A percentile compares a stretch with the other conserved stretches of the same genome.
Conservation (phyloP, 2,329 filamentous ascomycete genomes). For the Chaetothyriales sp. region DNA sequence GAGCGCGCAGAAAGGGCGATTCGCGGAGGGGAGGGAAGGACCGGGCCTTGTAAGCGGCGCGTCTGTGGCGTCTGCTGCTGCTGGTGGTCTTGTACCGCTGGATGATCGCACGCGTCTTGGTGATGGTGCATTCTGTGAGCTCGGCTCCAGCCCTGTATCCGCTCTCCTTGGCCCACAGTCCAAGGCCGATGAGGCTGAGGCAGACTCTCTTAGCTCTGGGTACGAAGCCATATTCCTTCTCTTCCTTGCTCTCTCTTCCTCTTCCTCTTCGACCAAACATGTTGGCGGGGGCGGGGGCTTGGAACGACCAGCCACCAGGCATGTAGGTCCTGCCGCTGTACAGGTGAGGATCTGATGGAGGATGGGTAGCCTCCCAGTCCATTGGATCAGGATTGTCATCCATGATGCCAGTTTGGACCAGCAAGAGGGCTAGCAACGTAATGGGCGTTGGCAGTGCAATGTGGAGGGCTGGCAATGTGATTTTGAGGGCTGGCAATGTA, state of each 20-base stretch:
- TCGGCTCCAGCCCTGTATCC: neutral
- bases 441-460: too few relatives aligned
- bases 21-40: neutral
- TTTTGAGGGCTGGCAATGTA: too few relatives aligned
- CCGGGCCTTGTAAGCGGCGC: neutral
- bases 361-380: neutral
- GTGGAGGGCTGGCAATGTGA: neutral
- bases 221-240: neutral
- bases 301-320: neutral
- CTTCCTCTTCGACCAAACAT: neutral
- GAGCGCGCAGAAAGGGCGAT: neutral
- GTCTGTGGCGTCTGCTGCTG: neutral
- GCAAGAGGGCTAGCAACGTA: neutral
- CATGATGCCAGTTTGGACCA: neutral
- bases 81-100: neutral
- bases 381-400: neutral
- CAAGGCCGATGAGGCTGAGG: neutral
- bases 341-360: neutral
- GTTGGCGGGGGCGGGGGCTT: neutral
- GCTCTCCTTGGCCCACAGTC: slow-evolving; percentile 21
- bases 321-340: neutral
- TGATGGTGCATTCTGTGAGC: neutral
- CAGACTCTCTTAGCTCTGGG: neutral
- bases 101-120: neutral
- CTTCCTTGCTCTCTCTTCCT: neutral